A percentile compares a stretch with the other conserved stretches of the same genome.
Evolutionary conservation across 192 early-diverging fungal genomes (phyloP).

Genomic region (Phycomyces nitens): DNA sequence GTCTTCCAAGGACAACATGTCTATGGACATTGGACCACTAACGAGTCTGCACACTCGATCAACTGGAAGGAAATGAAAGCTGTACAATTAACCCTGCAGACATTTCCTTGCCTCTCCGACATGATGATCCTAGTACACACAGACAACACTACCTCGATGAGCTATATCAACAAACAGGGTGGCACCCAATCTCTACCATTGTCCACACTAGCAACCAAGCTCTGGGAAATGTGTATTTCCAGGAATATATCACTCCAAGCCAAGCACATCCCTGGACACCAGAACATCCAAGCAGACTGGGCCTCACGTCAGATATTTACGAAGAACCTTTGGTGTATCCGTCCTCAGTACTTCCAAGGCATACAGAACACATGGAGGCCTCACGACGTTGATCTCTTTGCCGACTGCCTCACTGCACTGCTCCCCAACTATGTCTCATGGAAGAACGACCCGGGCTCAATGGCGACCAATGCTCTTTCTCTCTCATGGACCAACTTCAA

Average conservation of each 20-base stretch:
- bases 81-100: background rate
- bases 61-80: constrained; percentile 31
- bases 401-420: constrained; percentile 2
- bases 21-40: constrained; percentile 16
- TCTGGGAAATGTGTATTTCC: constrained; percentile 4
- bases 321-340: constrained; percentile 8
- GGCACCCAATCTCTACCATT: constrained; percentile 14
- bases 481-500: background rate
- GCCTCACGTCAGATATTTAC: background rate
- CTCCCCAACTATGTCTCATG: constrained; percentile 21
- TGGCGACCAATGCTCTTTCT: background rate
- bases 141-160: constrained; percentile 1
- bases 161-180: constrained; percentile 19
- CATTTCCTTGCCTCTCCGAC: background rate
- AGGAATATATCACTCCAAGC: background rate
- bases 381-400: constrained; percentile 17
- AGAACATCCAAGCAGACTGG: too few species aligned
- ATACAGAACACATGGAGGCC: background rate
- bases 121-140: background rate
- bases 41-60: constrained; percentile 17
- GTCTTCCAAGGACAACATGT: background rate
- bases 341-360: background rate
- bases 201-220: constrained; percentile 13
- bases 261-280: background rate
- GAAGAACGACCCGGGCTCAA: background rate